Evolutionary conservation across 495 filamentous ascomycete species (phyloP).

Genomic region (Aspergillus funiculosus): DNA sequence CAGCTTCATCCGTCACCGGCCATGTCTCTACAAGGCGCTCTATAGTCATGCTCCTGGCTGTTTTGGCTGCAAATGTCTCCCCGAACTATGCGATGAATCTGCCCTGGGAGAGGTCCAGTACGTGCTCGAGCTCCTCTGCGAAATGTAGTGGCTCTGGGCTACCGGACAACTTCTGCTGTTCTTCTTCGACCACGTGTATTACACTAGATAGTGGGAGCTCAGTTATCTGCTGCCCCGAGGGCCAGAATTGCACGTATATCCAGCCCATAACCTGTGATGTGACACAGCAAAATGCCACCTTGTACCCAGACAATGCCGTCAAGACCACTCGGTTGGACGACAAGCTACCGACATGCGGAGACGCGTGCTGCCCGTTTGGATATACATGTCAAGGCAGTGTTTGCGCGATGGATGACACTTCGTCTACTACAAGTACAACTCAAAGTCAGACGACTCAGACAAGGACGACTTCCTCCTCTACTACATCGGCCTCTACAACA

Average conservation of each 20-base stretch:
- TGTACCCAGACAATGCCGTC: slow-evolving; percentile 54
- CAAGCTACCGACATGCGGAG: slow-evolving; percentile 51
- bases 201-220: slow-evolving; percentile 60
- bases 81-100: slow-evolving; percentile 31
- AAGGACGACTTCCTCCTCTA: slow-evolving; percentile 19
- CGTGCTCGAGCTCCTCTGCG: slow-evolving; percentile 43
- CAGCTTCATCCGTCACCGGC: neutral
- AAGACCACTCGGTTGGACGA: slow-evolving; percentile 62
- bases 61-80: slow-evolving; percentile 21
- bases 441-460: slow-evolving; percentile 10
- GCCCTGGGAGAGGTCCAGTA: slow-evolving; percentile 27
- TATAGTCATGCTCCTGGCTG: slow-evolving; percentile 25
- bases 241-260: slow-evolving; percentile 58
- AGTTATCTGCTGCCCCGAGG: slow-evolving; percentile 70
- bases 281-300: slow-evolving; percentile 55
- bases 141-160: slow-evolving; percentile 51
- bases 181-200: slow-evolving; percentile 54
- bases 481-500: neutral
- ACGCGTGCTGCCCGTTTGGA: slow-evolving; percentile 69
- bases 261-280: slow-evolving; percentile 67
- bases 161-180: slow-evolving; percentile 73
- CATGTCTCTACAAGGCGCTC: slow-evolving; percentile 4
- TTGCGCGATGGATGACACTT: slow-evolving; percentile 34
- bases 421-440: slow-evolving; percentile 29
- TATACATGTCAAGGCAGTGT: slow-evolving; percentile 56